phyloP scores from a whole-genome alignment of 2,329 filamentous ascomycete genomes.

The Plectosphaerella sp. region DNA sequence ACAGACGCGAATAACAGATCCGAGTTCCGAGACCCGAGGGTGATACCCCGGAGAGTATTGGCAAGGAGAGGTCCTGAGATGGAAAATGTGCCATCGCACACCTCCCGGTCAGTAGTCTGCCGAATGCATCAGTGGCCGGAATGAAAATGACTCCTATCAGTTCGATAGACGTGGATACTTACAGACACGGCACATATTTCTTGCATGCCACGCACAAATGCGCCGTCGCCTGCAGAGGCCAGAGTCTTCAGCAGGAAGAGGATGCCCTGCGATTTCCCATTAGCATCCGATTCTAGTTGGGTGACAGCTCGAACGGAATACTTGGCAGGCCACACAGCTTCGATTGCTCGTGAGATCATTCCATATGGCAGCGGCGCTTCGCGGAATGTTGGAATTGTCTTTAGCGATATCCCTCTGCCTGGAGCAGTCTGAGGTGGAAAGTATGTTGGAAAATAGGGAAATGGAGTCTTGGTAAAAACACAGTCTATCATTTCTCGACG shows the following conservation, averaged over 20 bases:
- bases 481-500: too few relatives aligned
- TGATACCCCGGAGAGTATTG: slow-evolving; percentile 40
- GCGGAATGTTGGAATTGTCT: too few relatives aligned
- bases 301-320: too few relatives aligned
- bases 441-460: too few relatives aligned
- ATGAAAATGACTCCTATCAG: not conserved
- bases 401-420: too few relatives aligned
- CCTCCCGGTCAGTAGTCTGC: slow-evolving; percentile 47
- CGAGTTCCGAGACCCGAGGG: slow-evolving; percentile 43
- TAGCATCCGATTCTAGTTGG: too few relatives aligned
- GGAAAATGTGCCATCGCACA: slow-evolving; percentile 47
- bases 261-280: not conserved
- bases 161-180: not conserved
- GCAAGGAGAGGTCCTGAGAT: slow-evolving; percentile 51
- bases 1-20: slow-evolving; percentile 47
- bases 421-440: too few relatives aligned
- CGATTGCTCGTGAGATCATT: too few relatives aligned
- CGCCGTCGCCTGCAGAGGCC: not conserved
- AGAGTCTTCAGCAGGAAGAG: not conserved
- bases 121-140: slow-evolving; percentile 24
- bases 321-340: too few relatives aligned
- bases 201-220: not conserved
- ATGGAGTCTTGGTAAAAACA: too few relatives aligned
- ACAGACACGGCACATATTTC: not conserved
- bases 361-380: too few relatives aligned